Evolutionary conservation across 208 protist species (phyloP).

Genomic region (Endotrypanum monterogeii): DNA sequence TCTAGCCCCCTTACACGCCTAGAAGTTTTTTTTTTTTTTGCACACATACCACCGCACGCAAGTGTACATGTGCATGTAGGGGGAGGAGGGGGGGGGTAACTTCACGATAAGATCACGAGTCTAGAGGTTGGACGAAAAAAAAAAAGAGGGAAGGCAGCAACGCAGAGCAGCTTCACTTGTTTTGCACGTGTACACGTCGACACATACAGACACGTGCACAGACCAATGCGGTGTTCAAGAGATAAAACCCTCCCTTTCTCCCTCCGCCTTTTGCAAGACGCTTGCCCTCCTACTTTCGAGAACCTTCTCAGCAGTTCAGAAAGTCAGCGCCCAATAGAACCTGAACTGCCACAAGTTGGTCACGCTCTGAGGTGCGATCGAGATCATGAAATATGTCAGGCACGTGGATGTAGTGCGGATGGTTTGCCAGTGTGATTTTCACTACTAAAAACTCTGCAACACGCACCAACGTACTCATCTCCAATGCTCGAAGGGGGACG

Average conservation of each 20-base stretch:
- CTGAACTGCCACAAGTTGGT: constrained; percentile 43
- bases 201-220: neutral
- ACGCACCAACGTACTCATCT: constrained; percentile 38
- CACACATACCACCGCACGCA: too few relatives aligned
- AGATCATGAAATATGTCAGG: constrained; percentile 39
- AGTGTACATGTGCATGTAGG: neutral
- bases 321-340: constrained; percentile 53
- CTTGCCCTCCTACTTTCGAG: too few relatives aligned
- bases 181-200: neutral
- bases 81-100: neutral
- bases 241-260: neutral
- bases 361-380: constrained; percentile 27
- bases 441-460: constrained; percentile 49
- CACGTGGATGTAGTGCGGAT: constrained; percentile 24
- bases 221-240: too few relatives aligned
- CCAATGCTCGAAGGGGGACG: constrained; percentile 36
- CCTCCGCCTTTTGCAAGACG: neutral
- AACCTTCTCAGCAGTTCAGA: constrained; percentile 29
- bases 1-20: too few relatives aligned
- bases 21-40: too few relatives aligned
- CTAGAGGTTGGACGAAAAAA: neutral
- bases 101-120: too few relatives aligned
- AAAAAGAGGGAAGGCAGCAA: neutral
- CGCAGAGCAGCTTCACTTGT: neutral
- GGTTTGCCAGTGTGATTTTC: constrained; percentile 33